Evolutionary conservation across 768 basidiomycete genomes (phyloP).

Genomic region (Kwoniella bestiolae): DNA sequence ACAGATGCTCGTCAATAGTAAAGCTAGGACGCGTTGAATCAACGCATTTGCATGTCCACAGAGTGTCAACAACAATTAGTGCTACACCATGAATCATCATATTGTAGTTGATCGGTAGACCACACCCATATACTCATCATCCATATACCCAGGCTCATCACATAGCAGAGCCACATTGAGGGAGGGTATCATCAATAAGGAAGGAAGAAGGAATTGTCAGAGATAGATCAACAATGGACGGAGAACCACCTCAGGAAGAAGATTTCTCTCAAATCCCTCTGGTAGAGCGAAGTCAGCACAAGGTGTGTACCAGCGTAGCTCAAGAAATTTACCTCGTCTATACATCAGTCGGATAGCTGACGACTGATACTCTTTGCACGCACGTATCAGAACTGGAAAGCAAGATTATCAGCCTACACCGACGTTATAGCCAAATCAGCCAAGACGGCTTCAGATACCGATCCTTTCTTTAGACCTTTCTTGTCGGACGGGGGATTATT

Average conservation of each 20-base stretch:
- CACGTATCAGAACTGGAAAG: constrained; percentile 96
- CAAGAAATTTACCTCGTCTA: too few species aligned
- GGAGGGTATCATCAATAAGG: not conserved
- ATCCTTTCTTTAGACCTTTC: constrained; percentile 92
- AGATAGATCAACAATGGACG: constrained; percentile 70
- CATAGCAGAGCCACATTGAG: not conserved
- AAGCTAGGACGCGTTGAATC: not conserved
- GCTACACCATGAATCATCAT: not conserved
- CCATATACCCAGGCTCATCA: not conserved
- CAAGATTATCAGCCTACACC: constrained; percentile 90
- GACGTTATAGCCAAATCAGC: constrained; percentile 82
- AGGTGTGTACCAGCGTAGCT: constrained; percentile 57
- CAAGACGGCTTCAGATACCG: constrained; percentile 86
- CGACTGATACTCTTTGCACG: not conserved
- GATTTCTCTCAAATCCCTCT: constrained; percentile 83
- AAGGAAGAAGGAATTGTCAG: not conserved
- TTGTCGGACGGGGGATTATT: constrained; percentile 74
- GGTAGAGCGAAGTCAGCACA: constrained; percentile 80
- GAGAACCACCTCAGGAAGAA: constrained; percentile 87
- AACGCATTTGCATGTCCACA: not conserved
- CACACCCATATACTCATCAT: not conserved
- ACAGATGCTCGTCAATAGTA: not conserved
- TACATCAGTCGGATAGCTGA: too few species aligned
- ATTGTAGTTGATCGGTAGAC: not conserved
- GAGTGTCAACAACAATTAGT: not conserved